Evolutionary conservation across 495 filamentous ascomycete genomes (phyloP), one percentile per base, ranked within the genome.

Genomic region (Xylaria bambusicola): DNA sequence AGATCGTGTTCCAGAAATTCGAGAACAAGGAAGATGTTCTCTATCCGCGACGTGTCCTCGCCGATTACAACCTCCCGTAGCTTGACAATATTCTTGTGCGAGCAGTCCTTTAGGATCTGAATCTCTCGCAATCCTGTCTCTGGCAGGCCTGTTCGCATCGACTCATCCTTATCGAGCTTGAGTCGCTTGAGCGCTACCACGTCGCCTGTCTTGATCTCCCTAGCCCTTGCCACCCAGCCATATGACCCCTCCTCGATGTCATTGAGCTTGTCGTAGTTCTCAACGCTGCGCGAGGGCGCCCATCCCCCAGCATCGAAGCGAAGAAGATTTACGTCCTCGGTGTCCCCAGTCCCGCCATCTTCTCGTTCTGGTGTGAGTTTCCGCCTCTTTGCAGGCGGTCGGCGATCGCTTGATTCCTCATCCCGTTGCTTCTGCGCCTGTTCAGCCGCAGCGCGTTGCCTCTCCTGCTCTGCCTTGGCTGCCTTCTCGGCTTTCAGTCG

Each of bases 1-100:
- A 98, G 88, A 73, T 98, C 94, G 79, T 98, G 94, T 79, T 97
- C 93, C 69, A 97, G 80, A 77, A 98, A 98, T 73, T 97, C 93
- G 84, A 98, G 93, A 57, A 98, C 94, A 49, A 98, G 86, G 78
- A 89, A 98, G 62, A 96, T 86, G 77, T 91, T 90, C 61, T 92
- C 85, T 67, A 92, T 79, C 50, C 80, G 85, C 60, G 64, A 76
- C 55, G 71, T 75, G 57, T 79, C 76, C 48, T 88, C 86, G 5
- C 92, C 91, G 66, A 94, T 88, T 0, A 97, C 93, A 27, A 98
- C 86, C 67, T 98, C 94, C 49, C 82, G 79, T 21, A 98, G 75
- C 62, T 84, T 76, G 20, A 81, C 76, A 58, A 81, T 75, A 66
- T 80, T 80, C 44, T 74, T 71, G 69, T 81, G 78, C 44, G 77